Conservation (phyloP, 78 protist genomes). For the Speleostelium caveatum region DNA sequence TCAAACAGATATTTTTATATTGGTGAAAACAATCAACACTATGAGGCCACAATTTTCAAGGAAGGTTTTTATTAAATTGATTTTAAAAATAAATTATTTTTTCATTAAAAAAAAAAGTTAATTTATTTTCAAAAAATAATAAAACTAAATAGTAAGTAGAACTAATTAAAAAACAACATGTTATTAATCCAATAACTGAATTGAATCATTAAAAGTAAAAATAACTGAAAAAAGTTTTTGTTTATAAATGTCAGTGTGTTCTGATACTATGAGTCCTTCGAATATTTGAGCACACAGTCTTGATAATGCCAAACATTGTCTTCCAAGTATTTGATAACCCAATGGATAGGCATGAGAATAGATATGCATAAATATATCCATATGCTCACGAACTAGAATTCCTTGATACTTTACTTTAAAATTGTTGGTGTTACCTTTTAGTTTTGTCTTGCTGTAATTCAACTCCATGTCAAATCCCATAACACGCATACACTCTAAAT, state of each 20-base stretch:
- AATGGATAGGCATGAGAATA: neutral
- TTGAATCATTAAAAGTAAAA: neutral
- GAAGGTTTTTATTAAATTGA: too few species aligned
- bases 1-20: too few species aligned
- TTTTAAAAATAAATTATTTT: too few species aligned
- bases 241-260: neutral
- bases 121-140: too few species aligned
- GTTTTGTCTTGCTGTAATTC: neutral
- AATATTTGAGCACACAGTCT: neutral
- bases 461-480: neutral
- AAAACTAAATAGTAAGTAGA: too few species aligned
- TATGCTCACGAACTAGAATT: neutral
- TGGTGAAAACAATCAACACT: too few species aligned
- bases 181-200: neutral
- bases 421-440: neutral
- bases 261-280: neutral
- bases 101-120: too few species aligned
- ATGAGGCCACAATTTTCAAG: too few species aligned
- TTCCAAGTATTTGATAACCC: neutral
- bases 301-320: conserved; percentile 11
- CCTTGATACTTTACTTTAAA: neutral
- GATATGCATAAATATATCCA: conserved; percentile 5
- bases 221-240: neutral
- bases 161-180: too few species aligned
- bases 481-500: neutral